A percentile compares a stretch with the other conserved stretches of the same genome.
These are phyloP conservation scores for Hanseniaspora guilliermondii DNA, from an alignment of 805 yeast species.

Conservation along the genomic window DNA sequence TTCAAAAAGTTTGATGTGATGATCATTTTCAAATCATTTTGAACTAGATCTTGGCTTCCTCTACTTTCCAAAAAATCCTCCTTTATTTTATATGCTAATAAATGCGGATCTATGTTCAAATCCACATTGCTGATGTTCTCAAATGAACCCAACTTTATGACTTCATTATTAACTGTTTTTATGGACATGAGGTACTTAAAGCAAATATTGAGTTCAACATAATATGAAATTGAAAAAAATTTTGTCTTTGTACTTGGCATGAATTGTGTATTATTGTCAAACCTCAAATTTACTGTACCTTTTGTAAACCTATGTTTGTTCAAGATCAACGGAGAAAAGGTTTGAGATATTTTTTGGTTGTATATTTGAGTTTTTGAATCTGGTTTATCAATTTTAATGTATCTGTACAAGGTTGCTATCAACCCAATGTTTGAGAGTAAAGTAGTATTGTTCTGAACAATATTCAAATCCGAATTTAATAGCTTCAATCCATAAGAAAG, in stretches of 20 bases:
- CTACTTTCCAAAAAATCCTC: constrained; percentile 7
- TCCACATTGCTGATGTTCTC: background rate
- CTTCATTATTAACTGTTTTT: constrained; percentile 1
- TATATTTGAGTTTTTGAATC: background rate
- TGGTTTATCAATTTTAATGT: background rate
- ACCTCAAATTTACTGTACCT: background rate
- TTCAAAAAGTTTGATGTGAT: background rate
- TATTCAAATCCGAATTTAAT: background rate
- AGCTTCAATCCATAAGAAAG: background rate
- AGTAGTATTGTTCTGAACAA: background rate
- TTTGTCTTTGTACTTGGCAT: background rate
- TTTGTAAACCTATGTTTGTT: constrained; percentile 8
- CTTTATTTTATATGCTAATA: constrained; percentile 4
- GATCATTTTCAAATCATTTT: background rate
- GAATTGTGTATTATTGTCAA: background rate
- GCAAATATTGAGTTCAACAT: background rate
- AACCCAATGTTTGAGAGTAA: constrained; percentile 6
- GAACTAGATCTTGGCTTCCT: background rate
- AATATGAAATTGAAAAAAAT: constrained; percentile 1
- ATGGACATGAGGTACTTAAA: background rate
- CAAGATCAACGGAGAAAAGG: constrained; percentile 1
- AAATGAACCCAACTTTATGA: background rate
- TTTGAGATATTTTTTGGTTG: constrained; percentile 4
- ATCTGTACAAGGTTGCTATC: constrained; percentile 1
- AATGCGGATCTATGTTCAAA: constrained; percentile 1